Evolutionary conservation across 176 grass and related monocot species (phyloP), one percentile per base, ranked within the genome.

Genomic region (Eleusine indica): DNA sequence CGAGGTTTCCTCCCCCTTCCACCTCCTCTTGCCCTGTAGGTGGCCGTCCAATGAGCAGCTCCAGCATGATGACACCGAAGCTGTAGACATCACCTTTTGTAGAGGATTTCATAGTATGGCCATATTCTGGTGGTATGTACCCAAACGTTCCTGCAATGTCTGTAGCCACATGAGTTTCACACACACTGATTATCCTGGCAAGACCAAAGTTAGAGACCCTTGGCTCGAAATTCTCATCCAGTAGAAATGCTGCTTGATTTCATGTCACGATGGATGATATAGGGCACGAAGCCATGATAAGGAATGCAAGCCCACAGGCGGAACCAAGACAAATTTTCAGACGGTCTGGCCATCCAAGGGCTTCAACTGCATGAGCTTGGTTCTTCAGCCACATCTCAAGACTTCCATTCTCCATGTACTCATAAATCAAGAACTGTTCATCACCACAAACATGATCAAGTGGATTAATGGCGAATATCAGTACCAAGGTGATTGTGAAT

Each of bases 221-320:
- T 7, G 96, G 96, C 83, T 96, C 91, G 19, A 96, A 99, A 35
- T 84, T 89, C 63, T 87, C 86, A 44, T 96, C 93, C 44, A 98
- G 43, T 37, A 98, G 84, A 42, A 98, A 35, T 98, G 82, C 95
- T 98, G 80, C 96, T 98, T 7, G 93, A 94, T 70, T 98, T 98
- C 96, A 98, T 98, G 85, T 98, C 96, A 1, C 96, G 77, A 66
- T 98, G 96, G 74, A 98, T 98, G 82, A 98, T 98, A 82, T 98
- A 93, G 15, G 96, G 96, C 58, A 95, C 89, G 47, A 98, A 95
- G 40, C 93, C 96, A 88, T 98, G 91, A 76, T 98, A 93, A 98
- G 90, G 78, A 98, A 98, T 5, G 91, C 84, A 41, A 99, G 87
- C 60, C 96, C 93, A 35, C 58, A 88, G 61, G 96, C 96, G 54